Percentiles rank a stretch among this genome's conserved stretches.
Conservation (phyloP, 108 stramenopile genomes). For the Stephanodiscus triporus region DNA sequence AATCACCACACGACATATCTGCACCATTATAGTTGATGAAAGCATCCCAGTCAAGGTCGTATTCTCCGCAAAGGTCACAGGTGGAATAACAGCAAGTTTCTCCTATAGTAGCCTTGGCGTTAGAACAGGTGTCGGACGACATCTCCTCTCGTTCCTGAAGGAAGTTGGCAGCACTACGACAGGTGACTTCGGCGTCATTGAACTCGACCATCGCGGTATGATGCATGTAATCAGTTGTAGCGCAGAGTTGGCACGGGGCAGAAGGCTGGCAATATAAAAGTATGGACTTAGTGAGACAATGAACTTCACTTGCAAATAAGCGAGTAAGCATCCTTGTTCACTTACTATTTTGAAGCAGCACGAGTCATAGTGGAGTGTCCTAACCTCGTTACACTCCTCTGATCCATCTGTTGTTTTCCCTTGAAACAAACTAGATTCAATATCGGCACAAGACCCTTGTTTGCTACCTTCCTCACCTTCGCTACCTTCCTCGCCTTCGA, state of each 20-base stretch:
- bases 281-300: not conserved
- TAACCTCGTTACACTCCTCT: conserved; percentile 36
- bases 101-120: conserved; percentile 34
- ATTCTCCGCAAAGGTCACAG: conserved; percentile 51
- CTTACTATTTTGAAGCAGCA: conserved; percentile 49
- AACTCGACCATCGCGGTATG: conserved; percentile 33
- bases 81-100: conserved; percentile 48
- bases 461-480: conserved; percentile 14
- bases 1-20: conserved; percentile 47
- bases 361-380: conserved; percentile 42
- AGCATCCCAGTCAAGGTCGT: conserved; percentile 48
- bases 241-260: conserved; percentile 43
- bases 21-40: conserved; percentile 40
- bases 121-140: conserved; percentile 30
- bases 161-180: conserved; percentile 43
- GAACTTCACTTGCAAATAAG: not conserved
- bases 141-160: conserved; percentile 42
- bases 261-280: conserved; percentile 14
- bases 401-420: conserved; percentile 24
- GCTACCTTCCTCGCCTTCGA: conserved; percentile 26
- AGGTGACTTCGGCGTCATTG: conserved; percentile 40
- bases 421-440: conserved; percentile 42
- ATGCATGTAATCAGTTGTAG: conserved; percentile 46
- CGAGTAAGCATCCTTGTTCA: not conserved
- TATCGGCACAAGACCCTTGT: conserved; percentile 27